Base-by-base conservation (phyloP, 441 rosid genomes). In the Francoa sonchifolia region DNA sequence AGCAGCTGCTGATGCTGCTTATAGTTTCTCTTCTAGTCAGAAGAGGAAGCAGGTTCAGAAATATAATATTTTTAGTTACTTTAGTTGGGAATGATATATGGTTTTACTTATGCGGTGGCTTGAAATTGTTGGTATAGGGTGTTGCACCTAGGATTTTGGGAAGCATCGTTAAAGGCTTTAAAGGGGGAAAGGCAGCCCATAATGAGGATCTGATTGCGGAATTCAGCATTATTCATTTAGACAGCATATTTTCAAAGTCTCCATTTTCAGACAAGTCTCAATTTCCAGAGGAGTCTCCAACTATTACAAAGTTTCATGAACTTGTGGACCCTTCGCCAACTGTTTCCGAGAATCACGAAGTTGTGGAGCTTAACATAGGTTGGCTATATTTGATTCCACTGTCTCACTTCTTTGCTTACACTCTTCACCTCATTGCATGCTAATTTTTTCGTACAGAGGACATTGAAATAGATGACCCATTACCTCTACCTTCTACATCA, bases 1-100 rank as follows among this genome's bases (percentile, higher is more conserved):
- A 17, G 88, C 81, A 32, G 88, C 88, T 49, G 76, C 82, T 5
- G 70, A 63, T 31, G 76, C 77, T 48, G 81, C 78, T 55, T 34
- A 68, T 9, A 62, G 51, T 50, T 41, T 68, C 50, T 69, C 76
- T 35, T 55, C 63, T 38, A 52, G 65, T 58, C 74, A 73, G 66
- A 75, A 68, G 68, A 70, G 60, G 48, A 75, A 68, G 42, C 73
- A 73, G 83, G 83, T 73, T 31, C 37, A 47, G 8, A 3, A 19
- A 18, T 31, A 22, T 19, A 21, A 7, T 17, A 15, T 11, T 42
- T 32, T 42, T 54, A 34, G 13, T 8, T 27, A 12, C 32, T 15
- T 16, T 16, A 5, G 18, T 20, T 36, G 19, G 12, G 18, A 25
- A 31, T n/a, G 32, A 27, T 37, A 1, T 41, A 21, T 35, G 42